Evolutionary conservation across 1,139 yeast genomes (phyloP).

Genomic region (Nematodospora anomalae): DNA sequence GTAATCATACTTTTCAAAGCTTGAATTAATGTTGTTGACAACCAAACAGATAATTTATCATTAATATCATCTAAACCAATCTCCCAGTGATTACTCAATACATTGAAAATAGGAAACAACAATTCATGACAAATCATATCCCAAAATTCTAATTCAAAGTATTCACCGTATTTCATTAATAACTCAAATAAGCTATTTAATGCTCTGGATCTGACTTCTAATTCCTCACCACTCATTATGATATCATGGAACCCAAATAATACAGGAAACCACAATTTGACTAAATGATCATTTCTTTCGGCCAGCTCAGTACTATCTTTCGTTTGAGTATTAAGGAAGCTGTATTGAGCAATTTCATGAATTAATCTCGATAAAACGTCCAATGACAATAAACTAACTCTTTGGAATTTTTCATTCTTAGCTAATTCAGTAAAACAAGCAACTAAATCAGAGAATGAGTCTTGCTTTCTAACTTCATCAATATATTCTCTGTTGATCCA

Average conservation of each 20-base stretch:
- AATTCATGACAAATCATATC: constrained; percentile 71
- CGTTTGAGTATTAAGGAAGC: constrained; percentile 22
- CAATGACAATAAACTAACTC: constrained; percentile 74
- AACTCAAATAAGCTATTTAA: constrained; percentile 79
- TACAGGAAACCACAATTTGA: constrained; percentile 76
- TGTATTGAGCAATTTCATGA: constrained; percentile 52
- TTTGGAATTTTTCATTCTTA: constrained; percentile 81
- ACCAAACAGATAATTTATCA: constrained; percentile 92
- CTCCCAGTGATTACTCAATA: constrained; percentile 76
- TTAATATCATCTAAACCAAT: constrained; percentile 52
- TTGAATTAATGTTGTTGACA: constrained; percentile 93
- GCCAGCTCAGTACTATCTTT: constrained; percentile 15
- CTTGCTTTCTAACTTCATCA: constrained; percentile 67
- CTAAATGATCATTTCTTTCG: constrained; percentile 38
- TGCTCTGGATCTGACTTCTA: constrained; percentile 92
- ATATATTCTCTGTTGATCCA: constrained; percentile 63
- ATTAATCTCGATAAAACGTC: constrained; percentile 72
- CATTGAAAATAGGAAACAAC: constrained; percentile 86
- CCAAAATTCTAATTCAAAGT: constrained; percentile 80
- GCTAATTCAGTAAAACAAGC: constrained; percentile 77
- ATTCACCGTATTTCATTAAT: constrained; percentile 73
- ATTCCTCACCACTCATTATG: constrained; percentile 89
- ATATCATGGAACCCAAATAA: constrained; percentile 81
- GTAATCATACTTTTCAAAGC: constrained; percentile 89
- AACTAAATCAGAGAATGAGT: constrained; percentile 73